phyloP scores from a whole-genome alignment of 2,329 filamentous ascomycete species.

The Aciculosporium take region DNA sequence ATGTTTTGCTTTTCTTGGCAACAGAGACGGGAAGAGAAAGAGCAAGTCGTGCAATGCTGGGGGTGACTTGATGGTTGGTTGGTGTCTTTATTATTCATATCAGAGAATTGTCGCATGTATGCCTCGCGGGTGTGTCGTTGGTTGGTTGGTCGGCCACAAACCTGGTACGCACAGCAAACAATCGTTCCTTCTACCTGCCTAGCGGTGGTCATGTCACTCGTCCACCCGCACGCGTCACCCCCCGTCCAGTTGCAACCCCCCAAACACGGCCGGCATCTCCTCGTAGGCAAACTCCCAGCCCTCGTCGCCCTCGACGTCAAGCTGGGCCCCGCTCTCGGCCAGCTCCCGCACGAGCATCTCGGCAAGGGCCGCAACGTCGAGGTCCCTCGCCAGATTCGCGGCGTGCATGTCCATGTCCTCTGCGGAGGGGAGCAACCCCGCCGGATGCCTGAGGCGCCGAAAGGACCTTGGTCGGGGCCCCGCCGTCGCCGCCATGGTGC shows the following conservation, averaged over 20 bases:
- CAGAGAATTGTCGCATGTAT: too few relatives aligned
- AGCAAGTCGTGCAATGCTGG: too few relatives aligned
- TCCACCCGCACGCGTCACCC: not conserved
- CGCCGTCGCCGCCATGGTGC: slow-evolving; percentile 18
- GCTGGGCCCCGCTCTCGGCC: slow-evolving; percentile 13
- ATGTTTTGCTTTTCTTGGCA: too few relatives aligned
- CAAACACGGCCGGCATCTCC: slow-evolving; percentile 9
- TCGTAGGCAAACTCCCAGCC: slow-evolving; percentile 22
- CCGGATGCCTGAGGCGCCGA: slow-evolving; percentile 13
- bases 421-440: not conserved
- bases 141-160: too few relatives aligned
- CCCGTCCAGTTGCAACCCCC: not conserved
- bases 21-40: too few relatives aligned
- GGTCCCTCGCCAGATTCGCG: slow-evolving; percentile 15
- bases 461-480: slow-evolving; percentile 12
- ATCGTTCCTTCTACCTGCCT: too few relatives aligned
- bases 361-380: slow-evolving; percentile 14
- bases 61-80: too few relatives aligned
- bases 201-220: not conserved
- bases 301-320: slow-evolving; percentile 15
- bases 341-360: slow-evolving; percentile 11
- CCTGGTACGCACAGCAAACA: too few relatives aligned
- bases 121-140: too few relatives aligned
- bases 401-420: slow-evolving; percentile 6
- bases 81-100: too few relatives aligned